Evolutionary conservation across 768 basidiomycete genomes (phyloP), one percentile per base, ranked within the genome.

Genomic region (Lactarius quietus): DNA sequence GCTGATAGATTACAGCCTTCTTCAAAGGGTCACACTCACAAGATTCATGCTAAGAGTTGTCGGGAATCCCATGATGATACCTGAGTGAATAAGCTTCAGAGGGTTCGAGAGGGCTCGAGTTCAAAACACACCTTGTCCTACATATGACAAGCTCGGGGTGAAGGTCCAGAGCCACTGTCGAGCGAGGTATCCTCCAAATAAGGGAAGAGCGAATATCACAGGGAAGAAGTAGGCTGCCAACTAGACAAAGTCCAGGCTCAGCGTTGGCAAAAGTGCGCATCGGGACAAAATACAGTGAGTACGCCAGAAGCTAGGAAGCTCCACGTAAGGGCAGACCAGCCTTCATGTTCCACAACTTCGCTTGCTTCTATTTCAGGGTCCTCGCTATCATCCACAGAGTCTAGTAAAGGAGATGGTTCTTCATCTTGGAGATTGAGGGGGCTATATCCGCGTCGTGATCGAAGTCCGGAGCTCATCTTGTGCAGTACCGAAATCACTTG

Each of bases 1-100:
- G 59, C 59, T 20, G 56, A 18, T 31, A n/a, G 55, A 69, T 36
- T 62, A 17, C 51, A 7, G 43, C 45, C 65, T 29, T 20, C 20
- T 20, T 12, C 29, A 58, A 66, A 41, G 17, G 17, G 20, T n/a
- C 17, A 9, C 26, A 74, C 82, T 72, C 71, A 92, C 92, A 64
- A 94, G 75, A 69, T 89, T 95, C 95, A 98, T 98, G 73, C 90
- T 92, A 39, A 95, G 71, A 0, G 95, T 95, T 0, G 93, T 96
- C 0, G 94, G 90, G 71, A 95, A 93, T 5, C 95, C 96, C 96
- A 98, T 98, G 71, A 98, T 98, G 66, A 98, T 94, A 6, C 94
- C 92, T 89, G 59, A 41, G 31, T 39, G 26, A 31, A 12, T 23
- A 29, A 45, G 61, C 29, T 61, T 57, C n/a, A 18, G 60, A 28